These are phyloP conservation scores for Talaromyces thailandensis DNA, from an alignment of 495 filamentous ascomycete genomes.

Conservation along the genomic window DNA sequence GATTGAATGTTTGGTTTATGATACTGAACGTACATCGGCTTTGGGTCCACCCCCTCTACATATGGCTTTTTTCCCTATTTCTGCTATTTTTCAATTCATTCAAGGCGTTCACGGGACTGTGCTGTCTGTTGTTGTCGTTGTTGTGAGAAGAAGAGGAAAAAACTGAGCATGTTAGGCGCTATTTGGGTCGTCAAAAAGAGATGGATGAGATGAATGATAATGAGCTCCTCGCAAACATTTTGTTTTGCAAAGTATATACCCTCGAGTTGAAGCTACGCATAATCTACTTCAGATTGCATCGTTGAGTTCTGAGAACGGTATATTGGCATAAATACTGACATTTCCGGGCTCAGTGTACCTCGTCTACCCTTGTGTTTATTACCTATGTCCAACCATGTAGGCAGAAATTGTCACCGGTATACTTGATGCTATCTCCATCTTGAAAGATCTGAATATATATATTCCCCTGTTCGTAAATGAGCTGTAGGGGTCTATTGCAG, in stretches of 20 bases:
- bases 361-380: too few species aligned
- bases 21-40: not conserved
- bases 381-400: not conserved
- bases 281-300: conserved; percentile 25
- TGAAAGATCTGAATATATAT: too few species aligned
- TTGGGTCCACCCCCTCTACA: not conserved
- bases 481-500: too few species aligned
- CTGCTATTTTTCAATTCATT: not conserved
- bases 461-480: too few species aligned
- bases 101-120: conserved; percentile 5
- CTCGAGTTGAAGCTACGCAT: conserved; percentile 44
- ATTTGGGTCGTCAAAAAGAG: conserved; percentile 12
- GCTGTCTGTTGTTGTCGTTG: conserved; percentile 3
- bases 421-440: not conserved
- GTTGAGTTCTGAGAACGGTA: not conserved
- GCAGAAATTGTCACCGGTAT: not conserved
- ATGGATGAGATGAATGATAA: conserved; percentile 17
- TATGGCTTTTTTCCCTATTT: conserved; percentile 11
- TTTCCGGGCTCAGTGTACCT: too few species aligned
- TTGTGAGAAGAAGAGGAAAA: conserved; percentile 24
- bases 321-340: not conserved
- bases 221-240: conserved; percentile 37
- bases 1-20: not conserved
- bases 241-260: conserved; percentile 36
- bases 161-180: conserved; percentile 8